Base-by-base conservation (phyloP, 345 rosid genomes). In the Mallotus nudiflorus region DNA sequence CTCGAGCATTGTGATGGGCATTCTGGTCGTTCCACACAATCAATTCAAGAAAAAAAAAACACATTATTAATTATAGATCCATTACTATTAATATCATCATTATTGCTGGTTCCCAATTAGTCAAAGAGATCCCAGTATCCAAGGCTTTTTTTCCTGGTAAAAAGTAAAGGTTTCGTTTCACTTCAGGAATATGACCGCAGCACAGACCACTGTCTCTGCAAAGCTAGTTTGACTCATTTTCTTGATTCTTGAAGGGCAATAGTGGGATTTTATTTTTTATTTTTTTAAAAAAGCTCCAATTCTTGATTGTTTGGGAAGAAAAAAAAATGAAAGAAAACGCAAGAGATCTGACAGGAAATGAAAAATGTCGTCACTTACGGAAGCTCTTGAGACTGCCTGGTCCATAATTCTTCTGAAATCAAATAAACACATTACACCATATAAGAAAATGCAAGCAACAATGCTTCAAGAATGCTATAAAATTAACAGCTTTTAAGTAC, bases 1-100 rank as follows among this genome's bases (percentile, higher is more conserved):
- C 74, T 75, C 70, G 71, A 6, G 66, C 79, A 75, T 59, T 78
- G 77, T 19, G 83, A 70, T 14, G 87, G 86, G 63, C 96, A 90
- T 68, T 90, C 96, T 90, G 96, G 62, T 73, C 73, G 84, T 76
- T 76, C 35, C 56, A 70, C 0, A 12, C 33, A 42, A 42, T 9
- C 6, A 42, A 9, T 42, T 33, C 13, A 24, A 28, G 40, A 7
- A 14, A 52, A 22, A 27, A n/a, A n/a, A n/a, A n/a, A n/a, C n/a
- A n/a, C n/a, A n/a, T 16, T 9, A 31, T 44, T 6, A 22, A 55
- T 45, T 14, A 5, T 51, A 70, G 28, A 9, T n/a, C 28, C 57
- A 50, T 46, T 50, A 39, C 6, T 6, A 22, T 0, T 25, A 33
- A n/a, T 7, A 44, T 28, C 39, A 16, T 61, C 8, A 57, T 57